Conservation (phyloP, 305 asterid genomes). For the Striga hermonthica region DNA sequence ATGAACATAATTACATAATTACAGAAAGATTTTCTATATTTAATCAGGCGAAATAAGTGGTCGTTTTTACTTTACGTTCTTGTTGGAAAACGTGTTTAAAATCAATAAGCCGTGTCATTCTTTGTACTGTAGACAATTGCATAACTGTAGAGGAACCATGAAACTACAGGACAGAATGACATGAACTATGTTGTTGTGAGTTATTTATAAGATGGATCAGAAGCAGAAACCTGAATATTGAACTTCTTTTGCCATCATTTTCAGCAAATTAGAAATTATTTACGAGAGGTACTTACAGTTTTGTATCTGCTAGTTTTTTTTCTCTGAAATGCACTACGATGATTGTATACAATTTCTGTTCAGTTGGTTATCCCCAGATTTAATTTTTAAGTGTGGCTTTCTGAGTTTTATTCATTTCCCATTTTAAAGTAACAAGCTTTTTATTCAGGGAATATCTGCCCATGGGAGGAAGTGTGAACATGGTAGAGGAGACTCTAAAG, state of each 20-base stretch:
- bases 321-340: too few relatives aligned
- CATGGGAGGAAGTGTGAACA: slow-evolving; percentile 87
- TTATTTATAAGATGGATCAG: not conserved
- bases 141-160: not conserved
- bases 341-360: not conserved
- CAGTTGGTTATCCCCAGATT: too few relatives aligned
- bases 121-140: too few relatives aligned
- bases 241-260: not conserved
- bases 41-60: not conserved
- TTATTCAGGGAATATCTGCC: slow-evolving; percentile 95
- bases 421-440: slow-evolving; percentile 13
- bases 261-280: too few relatives aligned
- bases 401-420: too few relatives aligned
- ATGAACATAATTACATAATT: too few relatives aligned
- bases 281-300: too few relatives aligned
- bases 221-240: not conserved
- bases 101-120: too few relatives aligned
- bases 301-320: not conserved
- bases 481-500: slow-evolving; percentile 84
- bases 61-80: not conserved
- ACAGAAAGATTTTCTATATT: not conserved
- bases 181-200: slow-evolving; percentile 2
- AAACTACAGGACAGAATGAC: not conserved
- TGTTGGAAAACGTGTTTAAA: not conserved
- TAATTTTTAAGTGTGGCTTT: too few relatives aligned